Base-by-base conservation (phyloP, 768 basidiomycete species). In the Lactifluus hygrophoroides region DNA sequence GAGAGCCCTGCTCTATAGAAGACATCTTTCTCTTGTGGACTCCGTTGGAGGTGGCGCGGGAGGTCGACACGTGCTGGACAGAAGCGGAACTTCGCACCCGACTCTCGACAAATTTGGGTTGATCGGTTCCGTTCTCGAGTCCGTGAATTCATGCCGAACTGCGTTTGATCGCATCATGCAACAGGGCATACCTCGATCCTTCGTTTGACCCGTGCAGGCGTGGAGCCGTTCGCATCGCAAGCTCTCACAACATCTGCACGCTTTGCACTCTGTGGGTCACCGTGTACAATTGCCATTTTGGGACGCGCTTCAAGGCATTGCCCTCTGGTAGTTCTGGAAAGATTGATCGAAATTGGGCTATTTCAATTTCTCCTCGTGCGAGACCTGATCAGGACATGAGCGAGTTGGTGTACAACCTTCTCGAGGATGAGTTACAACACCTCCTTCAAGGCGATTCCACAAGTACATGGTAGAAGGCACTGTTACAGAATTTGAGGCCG, bases 231-330 rank as follows among this genome's bases (percentile, higher is more conserved):
- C 59, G 54, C 14, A 60, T 60, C 23, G 59, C 48, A 27, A 60
- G 59, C 37, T 60, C 59, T 16, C 59, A 60, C 54, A 54, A 60
- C 44, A 44, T 60, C 44, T 51, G 48, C 49, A 40, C 59, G 37
- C 59, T 60, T 14, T 60, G 59, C 30, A 54, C 59, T 7, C 5
- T 60, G n/a, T 60, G 59, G 59, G 54, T 60, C 43, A 50, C 54
- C 48, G 54, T 47, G 37, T 56, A 56, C 59, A 60, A 60, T 27
- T 54, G 49, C n/a, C 42, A 56, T 17, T 60, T 56, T n/a, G 54
- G 59, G 35, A 46, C 54, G 2, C 59, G 59, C 19, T 60, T 56
- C 54, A 60, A 51, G 54, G 59, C 56, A 35, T 51, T 19, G 30
- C 59, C 59, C 17, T n/a, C 42, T 19, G 59, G 59, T n/a, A 54